A percentile compares a stretch with the other conserved stretches of the same genome.
Conservation (phyloP, 805 yeast species). For the Ogataea angusta region DNA sequence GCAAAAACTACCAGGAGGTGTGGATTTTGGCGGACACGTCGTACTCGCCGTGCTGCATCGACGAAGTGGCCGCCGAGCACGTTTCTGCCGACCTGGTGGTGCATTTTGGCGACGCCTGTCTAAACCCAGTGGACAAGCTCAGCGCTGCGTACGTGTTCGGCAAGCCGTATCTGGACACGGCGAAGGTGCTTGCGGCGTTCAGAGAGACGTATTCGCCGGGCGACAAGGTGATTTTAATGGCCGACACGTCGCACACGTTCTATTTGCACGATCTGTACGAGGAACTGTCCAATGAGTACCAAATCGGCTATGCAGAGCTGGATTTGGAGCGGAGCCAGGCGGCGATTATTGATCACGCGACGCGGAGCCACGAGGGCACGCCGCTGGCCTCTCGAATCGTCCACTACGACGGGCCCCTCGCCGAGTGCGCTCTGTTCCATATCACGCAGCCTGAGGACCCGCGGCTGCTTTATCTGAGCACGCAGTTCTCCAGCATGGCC, state of each 20-base stretch:
- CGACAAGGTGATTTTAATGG: conserved; percentile 59
- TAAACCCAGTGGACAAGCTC: conserved; percentile 71
- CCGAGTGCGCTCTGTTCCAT: conserved; percentile 62
- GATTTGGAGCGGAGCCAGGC: conserved; percentile 29
- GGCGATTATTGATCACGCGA: conserved; percentile 25
- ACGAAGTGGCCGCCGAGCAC: conserved; percentile 95
- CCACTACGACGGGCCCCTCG: conserved; percentile 31
- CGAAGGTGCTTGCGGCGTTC: conserved; percentile 38
- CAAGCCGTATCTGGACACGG: conserved; percentile 51
- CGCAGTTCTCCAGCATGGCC: conserved; percentile 58
- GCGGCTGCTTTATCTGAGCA: conserved; percentile 67
- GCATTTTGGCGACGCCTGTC: conserved; percentile 94
- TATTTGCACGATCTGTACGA: conserved; percentile 40
- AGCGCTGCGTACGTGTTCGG: conserved; percentile 82
- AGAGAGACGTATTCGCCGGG: conserved; percentile 38
- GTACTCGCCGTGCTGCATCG: conserved; percentile 92
- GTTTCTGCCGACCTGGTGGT: conserved; percentile 79
- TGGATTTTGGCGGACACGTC: conserved; percentile 96
- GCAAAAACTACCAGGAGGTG: conserved; percentile 36
- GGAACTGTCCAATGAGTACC: conserved; percentile 31
- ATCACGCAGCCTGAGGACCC: conserved; percentile 76
- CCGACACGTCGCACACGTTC: conserved; percentile 65
- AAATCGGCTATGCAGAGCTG: conserved; percentile 39
- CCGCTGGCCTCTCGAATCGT: conserved; percentile 33
- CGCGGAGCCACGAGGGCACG: conserved; percentile 7